Evolutionary conservation across 345 rosid species (phyloP), one percentile per base, ranked within the genome.

Genomic region (Trapa bicornis): DNA sequence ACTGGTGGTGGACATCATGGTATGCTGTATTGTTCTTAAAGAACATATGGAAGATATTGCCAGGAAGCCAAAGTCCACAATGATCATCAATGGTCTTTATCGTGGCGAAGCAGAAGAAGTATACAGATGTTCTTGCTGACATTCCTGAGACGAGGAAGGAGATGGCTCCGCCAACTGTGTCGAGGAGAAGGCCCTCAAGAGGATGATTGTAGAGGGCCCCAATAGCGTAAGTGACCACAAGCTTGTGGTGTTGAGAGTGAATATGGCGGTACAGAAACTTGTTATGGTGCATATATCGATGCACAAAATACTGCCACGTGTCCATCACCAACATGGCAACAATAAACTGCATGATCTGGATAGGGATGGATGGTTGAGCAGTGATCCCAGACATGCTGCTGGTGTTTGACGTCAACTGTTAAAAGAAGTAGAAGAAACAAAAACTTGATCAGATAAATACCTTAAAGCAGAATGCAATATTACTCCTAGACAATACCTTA

Each of bases 161-260:
- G 65, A 82, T 68, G 43, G 89, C 93, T 45, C 88, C 89, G 2
- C 89, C 93, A 2, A 82, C 81, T 11, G 87, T 87, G 73, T 87
- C 93, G 1, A 85, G 87, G 75, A 86, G 73, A 68, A 87, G 86
- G 54, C 86, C 89, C 72, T 87, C 89, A 3, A 87, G 79, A 0
- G 88, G 89, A 72, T 87, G 89, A 67, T 87, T 85, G 56, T 79
- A 87, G 65, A 85, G 89, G 47, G 93, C 93, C 38, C 89, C 89
- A 14, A 87, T 77, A 50, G 93, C 93, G 54, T 85, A 83, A 5
- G 89, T 84, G 35, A 85, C 89, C 29, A 87, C 88, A 33, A 87
- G 81, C 66, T 78, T 79, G 75, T 87, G 93, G 71, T 87, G 93
- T 65, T 85, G 93, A 3, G 87, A 85, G 75, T 87, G 92, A 68